Base-by-base conservation (phyloP, 805 yeast genomes). In the Isabelozyma heimii region DNA sequence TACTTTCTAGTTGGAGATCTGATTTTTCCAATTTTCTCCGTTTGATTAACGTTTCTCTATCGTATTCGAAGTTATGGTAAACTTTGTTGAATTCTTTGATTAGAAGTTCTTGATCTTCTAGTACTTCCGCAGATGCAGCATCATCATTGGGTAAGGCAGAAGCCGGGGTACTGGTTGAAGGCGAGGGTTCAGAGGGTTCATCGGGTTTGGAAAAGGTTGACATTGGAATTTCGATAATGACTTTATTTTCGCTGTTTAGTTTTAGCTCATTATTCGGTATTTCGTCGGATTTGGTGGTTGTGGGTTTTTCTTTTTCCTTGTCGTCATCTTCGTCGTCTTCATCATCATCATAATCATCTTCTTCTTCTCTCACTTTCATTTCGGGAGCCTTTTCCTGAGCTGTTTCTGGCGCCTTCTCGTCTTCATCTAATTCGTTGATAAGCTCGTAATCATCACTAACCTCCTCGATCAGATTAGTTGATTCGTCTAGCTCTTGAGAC, bases 1-100 rank as follows among this genome's bases (percentile, higher is more conserved):
- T 39, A 43, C 72, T 63, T 49, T 76, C 83, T 24, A 90, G 66
- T 56, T 87, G 82, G 59, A 87, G 79, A 63, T 91, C 95, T 48
- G 89, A 85, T 56, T 86, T 87, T 58, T 89, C 95, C 30, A 91
- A 72, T 59, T 85, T 87, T 52, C 89, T 68, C 60, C 94, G 77
- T 58, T 89, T 87, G 47, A 84, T 72, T 47, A 89, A 73, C 1
- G 91, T 88, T 46, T 89, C 95, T 47, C 79, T 62, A 63, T 88
- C 96, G 59, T 82, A 80, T 62, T 88, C 95, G 60, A 86, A 86
- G 55, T 77, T 82, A 60, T 87, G 94, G 59, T 87, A 87, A 4
- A 87, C 80, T 55, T 81, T 85, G 66, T 83, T 83, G 70, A 86
- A 85, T 59, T 82, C 86, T 50, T 76, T 80, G 49, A 87, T 81